These are phyloP conservation scores for Acanthamoeba castellanii DNA, from an alignment of 208 protist species.

Conservation along the genomic window DNA sequence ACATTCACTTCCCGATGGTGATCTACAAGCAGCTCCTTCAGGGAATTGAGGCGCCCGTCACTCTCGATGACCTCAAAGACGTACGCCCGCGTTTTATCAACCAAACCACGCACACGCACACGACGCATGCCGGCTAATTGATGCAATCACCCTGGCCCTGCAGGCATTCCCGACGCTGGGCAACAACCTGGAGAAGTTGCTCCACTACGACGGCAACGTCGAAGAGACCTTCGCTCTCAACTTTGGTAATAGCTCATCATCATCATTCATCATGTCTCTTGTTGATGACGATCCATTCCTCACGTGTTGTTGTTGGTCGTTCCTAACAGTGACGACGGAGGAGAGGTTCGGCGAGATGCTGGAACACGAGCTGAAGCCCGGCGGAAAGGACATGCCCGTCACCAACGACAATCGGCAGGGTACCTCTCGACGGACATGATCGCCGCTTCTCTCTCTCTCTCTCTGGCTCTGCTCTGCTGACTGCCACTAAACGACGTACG, in stretches of 20 bases:
- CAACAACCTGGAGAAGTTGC: slow-evolving; percentile 76
- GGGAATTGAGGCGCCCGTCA: slow-evolving; percentile 74
- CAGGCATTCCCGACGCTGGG: slow-evolving; percentile 44
- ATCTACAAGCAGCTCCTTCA: slow-evolving; percentile 93
- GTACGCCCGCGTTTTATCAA: slow-evolving; percentile 8
- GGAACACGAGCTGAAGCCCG: slow-evolving; percentile 84
- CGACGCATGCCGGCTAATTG: no score
- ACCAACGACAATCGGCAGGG: slow-evolving; percentile 88
- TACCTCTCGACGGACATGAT: background rate
- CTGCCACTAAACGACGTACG: background rate
- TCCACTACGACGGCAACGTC: slow-evolving; percentile 85
- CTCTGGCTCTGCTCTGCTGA: no score
- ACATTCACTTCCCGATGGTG: slow-evolving; percentile 93
- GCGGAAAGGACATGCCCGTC: slow-evolving; percentile 88
- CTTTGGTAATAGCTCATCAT: slow-evolving; percentile 74
- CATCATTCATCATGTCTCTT: no score
- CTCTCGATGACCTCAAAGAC: slow-evolving; percentile 87
- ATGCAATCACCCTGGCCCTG: no score
- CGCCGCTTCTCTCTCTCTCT: no score
- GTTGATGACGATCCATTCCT: no score
- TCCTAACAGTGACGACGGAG: slow-evolving; percentile 40
- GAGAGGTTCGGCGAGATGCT: slow-evolving; percentile 84
- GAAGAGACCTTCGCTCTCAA: slow-evolving; percentile 86
- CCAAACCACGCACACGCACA: no score
- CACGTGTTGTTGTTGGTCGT: no score